Evolutionary conservation across 305 asterid genomes (phyloP).

Genomic region (Fraxinus ornus): DNA sequence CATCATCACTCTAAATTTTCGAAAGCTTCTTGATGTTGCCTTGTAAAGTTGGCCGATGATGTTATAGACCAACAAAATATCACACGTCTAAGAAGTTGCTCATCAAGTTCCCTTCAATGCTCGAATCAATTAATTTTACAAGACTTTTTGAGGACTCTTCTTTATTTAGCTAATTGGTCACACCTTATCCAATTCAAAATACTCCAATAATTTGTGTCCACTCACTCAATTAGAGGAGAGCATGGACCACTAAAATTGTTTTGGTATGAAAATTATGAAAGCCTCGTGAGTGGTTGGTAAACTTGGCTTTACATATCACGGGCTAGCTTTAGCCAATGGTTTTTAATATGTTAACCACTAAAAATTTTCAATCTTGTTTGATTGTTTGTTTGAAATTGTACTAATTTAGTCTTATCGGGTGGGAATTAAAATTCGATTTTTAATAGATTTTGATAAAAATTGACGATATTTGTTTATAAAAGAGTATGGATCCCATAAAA

Average conservation of each 20-base stretch:
- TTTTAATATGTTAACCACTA: background rate
- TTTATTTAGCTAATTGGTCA: background rate
- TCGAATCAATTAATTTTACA: background rate
- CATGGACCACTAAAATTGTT: background rate
- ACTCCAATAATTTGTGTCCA: background rate
- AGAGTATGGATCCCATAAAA: too few species aligned
- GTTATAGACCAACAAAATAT: too few species aligned
- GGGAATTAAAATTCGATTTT: too few species aligned
- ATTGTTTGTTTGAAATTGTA: background rate
- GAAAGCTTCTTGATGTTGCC: background rate
- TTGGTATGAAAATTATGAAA: background rate
- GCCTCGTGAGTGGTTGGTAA: slow-evolving; percentile 13
- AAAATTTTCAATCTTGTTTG: background rate
- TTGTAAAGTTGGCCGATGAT: background rate
- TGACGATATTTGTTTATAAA: too few species aligned
- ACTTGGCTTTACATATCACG: slow-evolving; percentile 29
- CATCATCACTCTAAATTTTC: background rate
- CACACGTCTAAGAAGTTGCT: background rate
- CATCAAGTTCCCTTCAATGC: background rate
- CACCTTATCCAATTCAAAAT: background rate
- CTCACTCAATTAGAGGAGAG: background rate
- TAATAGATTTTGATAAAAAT: too few species aligned
- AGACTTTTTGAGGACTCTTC: background rate
- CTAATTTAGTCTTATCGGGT: background rate
- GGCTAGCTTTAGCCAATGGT: slow-evolving; percentile 7